Conservation (phyloP, 305 asterid genomes). For the Solanum hybrid region DNA sequence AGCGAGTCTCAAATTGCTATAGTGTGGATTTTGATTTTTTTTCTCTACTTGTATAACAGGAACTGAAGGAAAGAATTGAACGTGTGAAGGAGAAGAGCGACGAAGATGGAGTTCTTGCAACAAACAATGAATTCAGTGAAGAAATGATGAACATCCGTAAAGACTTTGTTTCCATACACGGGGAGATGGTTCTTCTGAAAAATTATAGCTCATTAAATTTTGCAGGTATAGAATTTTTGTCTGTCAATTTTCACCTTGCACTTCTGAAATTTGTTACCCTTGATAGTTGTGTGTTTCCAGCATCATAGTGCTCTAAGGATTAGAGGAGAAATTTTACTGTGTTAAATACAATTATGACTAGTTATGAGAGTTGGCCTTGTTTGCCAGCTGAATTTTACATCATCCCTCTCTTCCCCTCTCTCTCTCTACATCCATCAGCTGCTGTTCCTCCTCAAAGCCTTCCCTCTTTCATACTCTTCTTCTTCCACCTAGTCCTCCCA, state of each 20-base stretch:
- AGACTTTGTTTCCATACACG: slow-evolving; percentile 77
- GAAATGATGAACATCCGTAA: slow-evolving; percentile 78
- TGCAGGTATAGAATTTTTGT: slow-evolving; percentile 44
- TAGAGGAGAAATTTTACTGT: not conserved
- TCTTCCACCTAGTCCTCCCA: not conserved
- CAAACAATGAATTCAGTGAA: slow-evolving; percentile 57
- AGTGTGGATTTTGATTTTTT: not conserved
- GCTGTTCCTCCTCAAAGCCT: not conserved
- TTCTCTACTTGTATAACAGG: slow-evolving; percentile 27
- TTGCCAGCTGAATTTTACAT: not conserved
- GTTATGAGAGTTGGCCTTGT: not conserved
- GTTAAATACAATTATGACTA: not conserved
- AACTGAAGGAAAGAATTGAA: slow-evolving; percentile 76
- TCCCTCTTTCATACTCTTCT: not conserved
- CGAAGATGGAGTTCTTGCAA: slow-evolving; percentile 23
- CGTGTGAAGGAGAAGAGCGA: slow-evolving; percentile 45
- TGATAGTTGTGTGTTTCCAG: not conserved
- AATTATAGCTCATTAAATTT: slow-evolving; percentile 87
- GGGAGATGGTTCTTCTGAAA: slow-evolving; percentile 94
- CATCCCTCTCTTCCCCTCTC: not conserved
- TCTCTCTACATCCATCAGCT: not conserved
- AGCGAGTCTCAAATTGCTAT: not conserved
- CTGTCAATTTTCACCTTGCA: not conserved
- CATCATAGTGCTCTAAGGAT: not conserved
- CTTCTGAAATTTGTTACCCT: not conserved